Evolutionary conservation across 2,329 filamentous ascomycete species (phyloP).

Genomic region (Pseudogymnoascus sp.): DNA sequence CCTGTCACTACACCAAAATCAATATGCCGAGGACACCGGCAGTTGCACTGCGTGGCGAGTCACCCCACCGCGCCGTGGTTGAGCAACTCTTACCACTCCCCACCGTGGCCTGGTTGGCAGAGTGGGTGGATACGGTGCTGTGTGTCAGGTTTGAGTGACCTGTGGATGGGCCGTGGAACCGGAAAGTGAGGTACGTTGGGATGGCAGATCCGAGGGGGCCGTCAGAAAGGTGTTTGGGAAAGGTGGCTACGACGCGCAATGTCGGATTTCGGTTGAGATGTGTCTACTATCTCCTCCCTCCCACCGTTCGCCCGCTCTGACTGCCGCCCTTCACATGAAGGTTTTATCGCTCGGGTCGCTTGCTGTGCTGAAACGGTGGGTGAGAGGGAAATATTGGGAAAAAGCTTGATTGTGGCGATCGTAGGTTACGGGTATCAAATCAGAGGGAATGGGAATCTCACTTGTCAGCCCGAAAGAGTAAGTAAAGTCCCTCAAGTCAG

Average conservation of each 20-base stretch:
- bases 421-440: not conserved
- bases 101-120: not conserved
- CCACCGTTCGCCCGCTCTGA: no score
- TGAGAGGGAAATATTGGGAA: not conserved
- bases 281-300: no score
- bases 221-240: no score
- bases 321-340: constrained; percentile 1
- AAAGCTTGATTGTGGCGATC: not conserved
- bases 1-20: no score
- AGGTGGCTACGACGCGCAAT: no score
- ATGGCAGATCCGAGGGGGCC: no score
- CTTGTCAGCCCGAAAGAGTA: not conserved
- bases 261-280: no score
- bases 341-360: not conserved
- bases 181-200: not conserved
- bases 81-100: not conserved
- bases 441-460: not conserved
- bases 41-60: not conserved
- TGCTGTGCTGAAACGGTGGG: not conserved
- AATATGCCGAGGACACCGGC: not conserved
- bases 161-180: not conserved
- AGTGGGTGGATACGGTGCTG: not conserved
- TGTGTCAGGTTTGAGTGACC: not conserved
- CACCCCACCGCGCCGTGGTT: not conserved
- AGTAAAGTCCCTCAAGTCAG: no score